phyloP scores from a whole-genome alignment of 2,329 filamentous ascomycete species.

The Penicillium sp. region DNA sequence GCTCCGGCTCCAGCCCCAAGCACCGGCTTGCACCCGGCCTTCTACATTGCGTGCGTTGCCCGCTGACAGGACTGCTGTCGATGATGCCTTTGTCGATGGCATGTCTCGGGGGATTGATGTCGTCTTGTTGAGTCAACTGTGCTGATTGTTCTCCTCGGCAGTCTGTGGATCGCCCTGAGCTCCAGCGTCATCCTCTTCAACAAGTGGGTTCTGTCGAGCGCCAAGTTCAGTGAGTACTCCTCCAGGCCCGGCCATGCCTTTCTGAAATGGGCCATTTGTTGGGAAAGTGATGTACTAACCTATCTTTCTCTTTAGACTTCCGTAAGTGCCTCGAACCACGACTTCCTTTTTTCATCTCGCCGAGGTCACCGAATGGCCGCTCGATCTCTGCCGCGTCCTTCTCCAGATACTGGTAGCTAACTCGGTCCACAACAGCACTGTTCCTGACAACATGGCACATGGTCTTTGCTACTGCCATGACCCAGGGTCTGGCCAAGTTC shows the following conservation, averaged over 20 bases:
- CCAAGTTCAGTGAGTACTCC: slow-evolving; percentile 65
- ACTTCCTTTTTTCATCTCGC: too few relatives aligned
- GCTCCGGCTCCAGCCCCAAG: slow-evolving; percentile 13
- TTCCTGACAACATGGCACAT: slow-evolving; percentile 92
- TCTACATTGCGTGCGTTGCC: slow-evolving; percentile 27
- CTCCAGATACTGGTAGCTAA: slow-evolving; percentile 1
- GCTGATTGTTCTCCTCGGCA: slow-evolving; percentile 33
- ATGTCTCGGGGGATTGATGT: neutral
- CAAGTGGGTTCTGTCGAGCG: slow-evolving; percentile 88
- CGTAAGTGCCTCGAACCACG: slow-evolving; percentile 31
- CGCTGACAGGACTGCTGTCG: neutral
- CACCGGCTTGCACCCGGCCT: slow-evolving; percentile 23
- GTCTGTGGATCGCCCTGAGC: slow-evolving; percentile 83
- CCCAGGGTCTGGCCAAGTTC: slow-evolving; percentile 82
- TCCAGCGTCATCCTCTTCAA: slow-evolving; percentile 97
- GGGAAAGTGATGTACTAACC: slow-evolving; percentile 4
- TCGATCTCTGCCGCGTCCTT: neutral
- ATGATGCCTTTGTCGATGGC: too few relatives aligned
- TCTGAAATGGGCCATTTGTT: neutral
- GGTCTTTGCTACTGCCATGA: slow-evolving; percentile 84
- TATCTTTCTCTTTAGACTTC: slow-evolving; percentile 32
- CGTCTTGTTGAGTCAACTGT: slow-evolving; percentile 3
- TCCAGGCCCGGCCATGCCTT: neutral
- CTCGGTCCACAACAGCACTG: slow-evolving; percentile 33
- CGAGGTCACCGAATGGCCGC: too few relatives aligned